Base-by-base conservation (phyloP, 2,329 filamentous ascomycete genomes). In the Lasiodiplodia sp. region DNA sequence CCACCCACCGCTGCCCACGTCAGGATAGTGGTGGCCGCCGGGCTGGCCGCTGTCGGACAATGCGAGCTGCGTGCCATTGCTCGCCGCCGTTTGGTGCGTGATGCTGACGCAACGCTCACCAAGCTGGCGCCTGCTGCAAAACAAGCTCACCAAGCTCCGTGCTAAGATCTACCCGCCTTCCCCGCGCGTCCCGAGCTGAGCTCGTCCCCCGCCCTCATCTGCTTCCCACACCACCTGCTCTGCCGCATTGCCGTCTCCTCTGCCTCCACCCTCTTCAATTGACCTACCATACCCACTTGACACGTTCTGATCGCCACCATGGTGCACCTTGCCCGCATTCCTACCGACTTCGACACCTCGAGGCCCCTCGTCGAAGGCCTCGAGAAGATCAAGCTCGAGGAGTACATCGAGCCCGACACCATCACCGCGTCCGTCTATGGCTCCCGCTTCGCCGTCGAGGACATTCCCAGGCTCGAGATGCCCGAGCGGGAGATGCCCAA, bases 401-500 rank as follows among this genome's bases (percentile, higher is more conserved):
- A 81, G 49, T 58, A 58, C 25, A 74, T 82, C 70, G 71, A 78
- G 74, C 71, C 87, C 81, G 81, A 86, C 77, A 82, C 85, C 76
- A 91, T 90, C 82, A 91, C 89, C 66, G 90, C 91, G 51, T 94
- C 90, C 71, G 92, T 97, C 75, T 98, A 97, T 78, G 95, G 94
- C 76, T 94, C 92, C 71, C 88, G 86, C 71, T 97, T 93, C 78
- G 95, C 95, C 25, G 87, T 88, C 38, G 84, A 91, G 76, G 93
- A 97, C 75, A 85, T 98, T 52, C 94, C 94, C 34, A 88, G 87
- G 76, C 85, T 92, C 76, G 91, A 94, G 82, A 97, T 98, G 88
- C 94, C 95, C 1, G 93, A 97, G 75, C 76, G 82, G 23, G 92
- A 96, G 81, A 97, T 97, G 94, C 95, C 95, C 55, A 89, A 88